These are phyloP conservation scores for fission yeast (Schizosaccharomyces pombe) DNA, from an alignment of 805 yeast species.

Conservation along the genomic window DNA sequence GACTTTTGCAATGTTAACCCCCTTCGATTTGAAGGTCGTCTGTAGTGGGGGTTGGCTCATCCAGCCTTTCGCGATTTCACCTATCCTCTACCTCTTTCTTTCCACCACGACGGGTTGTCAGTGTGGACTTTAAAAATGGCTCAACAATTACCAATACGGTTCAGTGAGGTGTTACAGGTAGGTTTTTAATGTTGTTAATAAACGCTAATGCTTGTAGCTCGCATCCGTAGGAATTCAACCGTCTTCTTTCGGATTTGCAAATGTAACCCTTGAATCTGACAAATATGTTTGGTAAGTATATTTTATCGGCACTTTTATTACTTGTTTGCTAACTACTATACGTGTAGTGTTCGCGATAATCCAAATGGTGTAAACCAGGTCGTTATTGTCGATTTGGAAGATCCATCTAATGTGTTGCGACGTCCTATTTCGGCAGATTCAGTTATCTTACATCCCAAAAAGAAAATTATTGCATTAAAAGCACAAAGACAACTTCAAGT, in stretches of 20 bases:
- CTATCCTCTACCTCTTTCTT: background rate
- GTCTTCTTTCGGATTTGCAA: slow-evolving; percentile 65
- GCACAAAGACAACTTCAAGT: slow-evolving; percentile 93
- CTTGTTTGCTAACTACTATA: slow-evolving; percentile 2
- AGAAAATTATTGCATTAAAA: slow-evolving; percentile 71
- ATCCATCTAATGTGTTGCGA: slow-evolving; percentile 57
- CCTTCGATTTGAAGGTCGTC: no score
- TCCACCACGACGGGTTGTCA: background rate
- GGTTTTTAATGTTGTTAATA: background rate
- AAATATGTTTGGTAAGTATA: slow-evolving; percentile 49
- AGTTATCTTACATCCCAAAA: slow-evolving; percentile 86
- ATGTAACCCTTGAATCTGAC: slow-evolving; percentile 87
- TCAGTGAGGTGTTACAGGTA: slow-evolving; percentile 2
- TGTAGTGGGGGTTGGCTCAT: background rate
- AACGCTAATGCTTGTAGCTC: slow-evolving; percentile 22
- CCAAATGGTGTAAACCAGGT: slow-evolving; percentile 52
- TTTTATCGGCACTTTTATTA: slow-evolving; percentile 18
- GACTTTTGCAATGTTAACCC: no score
- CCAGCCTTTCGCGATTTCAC: background rate
- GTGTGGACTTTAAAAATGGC: slow-evolving; percentile 1
- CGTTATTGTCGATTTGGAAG: slow-evolving; percentile 67
- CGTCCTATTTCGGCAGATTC: slow-evolving; percentile 94
- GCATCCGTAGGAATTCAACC: slow-evolving; percentile 68
- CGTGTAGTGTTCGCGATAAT: slow-evolving; percentile 19
- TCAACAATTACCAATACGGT: slow-evolving; percentile 5